Evolutionary conservation across 2,329 filamentous ascomycete species (phyloP), one percentile per base, ranked within the genome.

Genomic region (Fusarium sp.): DNA sequence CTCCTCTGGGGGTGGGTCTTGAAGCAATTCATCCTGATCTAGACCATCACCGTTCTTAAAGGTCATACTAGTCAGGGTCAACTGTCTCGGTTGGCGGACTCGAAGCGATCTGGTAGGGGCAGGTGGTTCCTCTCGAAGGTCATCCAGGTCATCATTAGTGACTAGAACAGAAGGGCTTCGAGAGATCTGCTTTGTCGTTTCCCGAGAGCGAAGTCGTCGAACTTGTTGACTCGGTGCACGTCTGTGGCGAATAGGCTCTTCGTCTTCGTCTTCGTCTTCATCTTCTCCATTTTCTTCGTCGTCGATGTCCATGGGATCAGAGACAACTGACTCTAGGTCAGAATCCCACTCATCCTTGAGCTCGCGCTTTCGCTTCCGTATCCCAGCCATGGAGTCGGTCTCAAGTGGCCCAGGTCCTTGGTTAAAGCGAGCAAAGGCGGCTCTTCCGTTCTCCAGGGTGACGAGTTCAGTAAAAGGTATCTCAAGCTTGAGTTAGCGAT

Each of bases 1-100:
- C 5, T 78, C 82, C 12, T 60, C 71, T 5, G 64, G 63, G 9
- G 64, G 76, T n/a, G 68, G 64, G 3, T 82, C 80, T 36, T 77
- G 67, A 7, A 80, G 75, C 16, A 83, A 66, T 67, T 83, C 82
- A 51, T 83, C 82, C 8, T 75, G 70, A n/a, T 80, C 79, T 53
- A 72, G 74, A 40, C 62, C 58, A 27, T 55, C 40, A 12, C 68
- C 61, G 22, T 72, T 80, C 59, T 75, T 74, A 62, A 79, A 71
- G 20, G 74, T 71, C 72, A 76, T 77, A 46, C 49, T 75, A 24
- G 74, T 79, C 59, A 78, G 55, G 6, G 64, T 76, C 16, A 73
- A 59, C 55, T 80, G 80, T 40, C 67, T 77, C 12, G 77, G 70
- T 24, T 71, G 75, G 5, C 81, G 76, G 33, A 63, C 66, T 65